phyloP scores from a whole-genome alignment of 768 basidiomycete genomes.

The Lyophyllum decastes region DNA sequence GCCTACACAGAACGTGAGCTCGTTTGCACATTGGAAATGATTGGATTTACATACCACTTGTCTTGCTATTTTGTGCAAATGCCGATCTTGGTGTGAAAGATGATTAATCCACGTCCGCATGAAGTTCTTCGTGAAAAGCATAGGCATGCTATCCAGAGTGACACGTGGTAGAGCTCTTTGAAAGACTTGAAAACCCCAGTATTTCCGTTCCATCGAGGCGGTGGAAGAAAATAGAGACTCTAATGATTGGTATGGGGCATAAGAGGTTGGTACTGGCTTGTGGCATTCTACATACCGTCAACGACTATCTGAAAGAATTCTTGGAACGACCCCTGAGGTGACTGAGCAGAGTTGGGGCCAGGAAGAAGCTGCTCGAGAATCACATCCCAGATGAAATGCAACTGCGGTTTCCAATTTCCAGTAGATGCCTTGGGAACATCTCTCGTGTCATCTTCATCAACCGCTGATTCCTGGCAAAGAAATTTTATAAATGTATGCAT shows the following conservation, averaged over 20 bases:
- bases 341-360: constrained; percentile 34
- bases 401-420: constrained; percentile 82
- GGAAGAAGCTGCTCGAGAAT: constrained; percentile 78
- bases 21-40: not conserved
- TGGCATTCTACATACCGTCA: constrained; percentile 63
- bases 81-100: constrained; percentile 82
- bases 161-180: constrained; percentile 74
- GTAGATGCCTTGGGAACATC: constrained; percentile 49
- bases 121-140: constrained; percentile 92
- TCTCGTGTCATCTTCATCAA: constrained; percentile 54
- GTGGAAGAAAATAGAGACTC: constrained; percentile 86
- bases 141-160: constrained; percentile 65
- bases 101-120: constrained; percentile 98
- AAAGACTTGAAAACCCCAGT: constrained; percentile 95
- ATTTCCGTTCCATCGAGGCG: constrained; percentile 86
- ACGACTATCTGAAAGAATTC: constrained; percentile 93
- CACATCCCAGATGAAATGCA: constrained; percentile 90
- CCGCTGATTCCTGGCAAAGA: constrained; percentile 50
- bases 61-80: constrained; percentile 85
- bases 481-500: constrained; percentile 9
- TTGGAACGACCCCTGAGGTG: constrained; percentile 66
- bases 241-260: constrained; percentile 30
- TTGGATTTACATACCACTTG: constrained; percentile 58
- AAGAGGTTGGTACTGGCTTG: not conserved
- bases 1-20: constrained; percentile 44